These are phyloP conservation scores for Penicillium robsamsonii DNA, from an alignment of 495 filamentous ascomycete species.

Conservation along the genomic window DNA sequence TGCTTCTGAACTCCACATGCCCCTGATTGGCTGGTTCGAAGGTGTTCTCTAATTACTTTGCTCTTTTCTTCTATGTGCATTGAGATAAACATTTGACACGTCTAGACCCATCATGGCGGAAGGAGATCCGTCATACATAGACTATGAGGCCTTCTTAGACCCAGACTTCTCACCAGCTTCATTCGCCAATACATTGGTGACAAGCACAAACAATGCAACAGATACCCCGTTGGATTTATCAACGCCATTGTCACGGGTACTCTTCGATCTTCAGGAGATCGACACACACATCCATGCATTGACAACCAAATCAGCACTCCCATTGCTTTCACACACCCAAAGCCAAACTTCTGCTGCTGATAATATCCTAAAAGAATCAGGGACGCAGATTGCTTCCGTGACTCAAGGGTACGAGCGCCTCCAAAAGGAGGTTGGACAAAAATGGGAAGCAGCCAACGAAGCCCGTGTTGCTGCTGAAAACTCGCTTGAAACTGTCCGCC, in stretches of 20 bases:
- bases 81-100: neutral
- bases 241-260: slow-evolving; percentile 86
- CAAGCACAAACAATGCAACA: slow-evolving; percentile 84
- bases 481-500: slow-evolving; percentile 72
- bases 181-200: slow-evolving; percentile 87
- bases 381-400: slow-evolving; percentile 71
- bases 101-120: slow-evolving; percentile 32
- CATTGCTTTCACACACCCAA: slow-evolving; percentile 76
- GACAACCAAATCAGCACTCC: slow-evolving; percentile 79
- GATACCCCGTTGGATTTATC: slow-evolving; percentile 90
- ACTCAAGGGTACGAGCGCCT: slow-evolving; percentile 81
- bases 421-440: slow-evolving; percentile 75
- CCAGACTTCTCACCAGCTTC: slow-evolving; percentile 73
- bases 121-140: slow-evolving; percentile 77
- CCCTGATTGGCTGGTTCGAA: neutral
- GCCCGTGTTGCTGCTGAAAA: slow-evolving; percentile 69
- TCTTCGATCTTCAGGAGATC: slow-evolving; percentile 96
- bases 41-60: neutral
- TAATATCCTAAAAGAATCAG: slow-evolving; percentile 67
- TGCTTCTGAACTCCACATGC: neutral
- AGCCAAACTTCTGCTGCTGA: slow-evolving; percentile 65
- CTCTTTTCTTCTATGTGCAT: slow-evolving; percentile 1
- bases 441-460: slow-evolving; percentile 77
- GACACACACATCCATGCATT: slow-evolving; percentile 92
- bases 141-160: slow-evolving; percentile 89